phyloP scores from a whole-genome alignment of 495 filamentous ascomycete species.

The Durotheca rogersii region DNA sequence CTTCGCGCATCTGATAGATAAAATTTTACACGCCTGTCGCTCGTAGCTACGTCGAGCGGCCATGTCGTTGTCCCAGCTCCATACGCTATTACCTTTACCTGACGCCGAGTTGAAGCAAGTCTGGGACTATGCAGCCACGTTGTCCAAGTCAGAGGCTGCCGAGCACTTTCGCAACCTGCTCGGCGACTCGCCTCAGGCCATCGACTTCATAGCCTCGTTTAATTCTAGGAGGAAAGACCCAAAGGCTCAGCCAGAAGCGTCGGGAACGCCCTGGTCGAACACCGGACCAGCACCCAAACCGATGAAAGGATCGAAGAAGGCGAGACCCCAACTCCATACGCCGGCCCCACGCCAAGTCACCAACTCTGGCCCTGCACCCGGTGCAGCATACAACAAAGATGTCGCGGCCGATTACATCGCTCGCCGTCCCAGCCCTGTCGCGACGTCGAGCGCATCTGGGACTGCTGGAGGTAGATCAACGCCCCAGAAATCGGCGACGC shows the following conservation, averaged over 20 bases:
- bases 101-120: conserved; percentile 79
- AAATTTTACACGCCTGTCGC: no score
- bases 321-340: conserved; percentile 60
- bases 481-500: conserved; percentile 37
- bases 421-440: conserved; percentile 35
- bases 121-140: conserved; percentile 70
- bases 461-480: conserved; percentile 40
- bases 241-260: conserved; percentile 25
- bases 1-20: no score
- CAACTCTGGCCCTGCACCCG: conserved; percentile 38
- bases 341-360: conserved; percentile 68
- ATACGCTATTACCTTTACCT: conserved; percentile 77
- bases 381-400: conserved; percentile 44
- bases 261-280: conserved; percentile 13
- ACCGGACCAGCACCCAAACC: conserved; percentile 38
- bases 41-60: conserved; percentile 1
- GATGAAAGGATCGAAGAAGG: conserved; percentile 50
- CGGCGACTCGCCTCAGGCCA: conserved; percentile 76
- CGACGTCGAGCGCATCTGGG: conserved; percentile 34
- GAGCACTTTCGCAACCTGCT: conserved; percentile 86
- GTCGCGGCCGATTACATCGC: conserved; percentile 44
- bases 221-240: conserved; percentile 66
- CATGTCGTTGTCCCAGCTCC: conserved; percentile 68
- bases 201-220: conserved; percentile 93
- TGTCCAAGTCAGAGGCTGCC: conserved; percentile 70